Base-by-base conservation (phyloP, 768 basidiomycete genomes). In the Xanthoconium stramineum region DNA sequence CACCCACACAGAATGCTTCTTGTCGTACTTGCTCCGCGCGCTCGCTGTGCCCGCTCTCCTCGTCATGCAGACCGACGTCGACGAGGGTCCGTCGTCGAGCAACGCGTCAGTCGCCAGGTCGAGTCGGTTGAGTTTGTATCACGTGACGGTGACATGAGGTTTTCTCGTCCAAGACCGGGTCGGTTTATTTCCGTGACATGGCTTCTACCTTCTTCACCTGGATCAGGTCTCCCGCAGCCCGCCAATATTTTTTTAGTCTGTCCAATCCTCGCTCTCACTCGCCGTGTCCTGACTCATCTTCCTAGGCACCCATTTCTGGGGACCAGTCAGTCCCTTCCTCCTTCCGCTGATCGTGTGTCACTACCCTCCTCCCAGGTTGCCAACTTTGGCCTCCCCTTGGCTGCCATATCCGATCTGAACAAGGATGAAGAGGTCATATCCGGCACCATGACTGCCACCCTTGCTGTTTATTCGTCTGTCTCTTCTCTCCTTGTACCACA, bases 361-460 rank as follows among this genome's bases (percentile, higher is more conserved):
- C 46, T 45, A 51, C 49, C 58, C 45, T 53, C 47, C 39, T 60
- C 53, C 48, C 66, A 96, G 95, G 87, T 94, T 58, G 96, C 96
- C 58, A 99, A 99, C 78, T 99, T 96, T 91, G 96, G 96, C 66
- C 83, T 99, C 17, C 96, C 96, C 56, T 75, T 98, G 38, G 96
- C 96, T 65, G 96, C 96, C 42, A 77, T 99, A 43, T 68, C 94
- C 7, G 96, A 99, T 76, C 76, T 98, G 67, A 79, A 76, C 60
- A 97, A 94, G 69, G 94, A 98, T 83, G 94, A 97, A 72, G 92
- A 97, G 65, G 81, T 93, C 69, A 99, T 99, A 63, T 98, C 95
- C 48, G 96, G 95, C 15, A 83, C 94, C 35, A 99, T 99, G 96
- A 95, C 94, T 2, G 84, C 91, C 44, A 91, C 96, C 24, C 81